A percentile compares a stretch with the other conserved stretches of the same genome.
phyloP scores from a whole-genome alignment of 345 rosid species.

The Hypericum androsaemum region DNA sequence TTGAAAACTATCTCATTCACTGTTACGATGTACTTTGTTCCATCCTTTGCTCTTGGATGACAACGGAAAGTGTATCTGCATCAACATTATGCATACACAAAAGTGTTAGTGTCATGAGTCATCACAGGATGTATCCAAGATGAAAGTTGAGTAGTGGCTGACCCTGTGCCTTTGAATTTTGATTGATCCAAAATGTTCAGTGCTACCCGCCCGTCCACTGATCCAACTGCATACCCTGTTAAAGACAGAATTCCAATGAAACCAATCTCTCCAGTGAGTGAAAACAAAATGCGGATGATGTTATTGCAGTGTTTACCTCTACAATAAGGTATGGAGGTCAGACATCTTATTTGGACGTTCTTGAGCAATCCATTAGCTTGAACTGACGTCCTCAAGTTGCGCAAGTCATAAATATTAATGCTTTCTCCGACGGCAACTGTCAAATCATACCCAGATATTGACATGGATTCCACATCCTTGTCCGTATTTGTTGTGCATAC shows the following conservation, averaged over 20 bases:
- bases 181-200: conserved; percentile 42
- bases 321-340: conserved; percentile 36
- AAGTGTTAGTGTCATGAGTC: too few species aligned
- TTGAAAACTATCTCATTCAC: conserved; percentile 63
- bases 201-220: conserved; percentile 73
- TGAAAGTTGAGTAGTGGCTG: conserved; percentile 9
- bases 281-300: too few species aligned
- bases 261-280: too few species aligned
- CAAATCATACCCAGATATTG: conserved; percentile 55
- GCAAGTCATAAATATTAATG: conserved; percentile 50
- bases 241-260: neutral
- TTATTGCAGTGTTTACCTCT: conserved; percentile 33
- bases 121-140: too few species aligned
- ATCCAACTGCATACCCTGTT: conserved; percentile 83
- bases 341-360: conserved; percentile 46
- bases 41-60: conserved; percentile 56
- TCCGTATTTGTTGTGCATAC: conserved; percentile 18
- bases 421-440: conserved; percentile 54
- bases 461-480: conserved; percentile 53
- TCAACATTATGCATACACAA: conserved; percentile 6
- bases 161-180: conserved; percentile 42
- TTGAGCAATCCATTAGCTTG: conserved; percentile 36
- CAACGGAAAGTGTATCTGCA: conserved; percentile 71
- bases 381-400: conserved; percentile 44
- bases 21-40: conserved; percentile 41